phyloP scores from a whole-genome alignment of 2,329 filamentous ascomycete genomes.

The Trichophyton schoenleinii region DNA sequence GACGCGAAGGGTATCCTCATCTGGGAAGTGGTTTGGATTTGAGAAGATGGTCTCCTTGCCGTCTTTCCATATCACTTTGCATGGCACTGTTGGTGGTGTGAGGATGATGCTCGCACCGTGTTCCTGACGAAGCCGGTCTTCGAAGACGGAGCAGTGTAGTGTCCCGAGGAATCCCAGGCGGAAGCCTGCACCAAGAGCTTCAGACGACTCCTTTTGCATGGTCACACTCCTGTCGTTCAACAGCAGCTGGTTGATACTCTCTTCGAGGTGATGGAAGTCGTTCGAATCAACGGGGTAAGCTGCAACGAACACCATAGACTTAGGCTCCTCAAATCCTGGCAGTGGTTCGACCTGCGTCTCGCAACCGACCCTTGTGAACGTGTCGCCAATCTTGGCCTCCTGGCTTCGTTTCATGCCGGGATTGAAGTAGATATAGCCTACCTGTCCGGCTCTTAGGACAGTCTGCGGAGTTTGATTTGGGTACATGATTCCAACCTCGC shows the following conservation, averaged over 20 bases:
- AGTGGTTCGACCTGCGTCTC: constrained; percentile 67
- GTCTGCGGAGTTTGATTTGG: constrained; percentile 73
- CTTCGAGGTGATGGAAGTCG: constrained; percentile 75
- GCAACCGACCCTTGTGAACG: constrained; percentile 69
- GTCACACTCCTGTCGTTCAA: constrained; percentile 94
- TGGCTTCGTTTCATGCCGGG: constrained; percentile 95
- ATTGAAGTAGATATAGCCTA: constrained; percentile 95
- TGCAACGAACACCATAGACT: constrained; percentile 97
- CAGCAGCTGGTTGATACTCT: constrained; percentile 86
- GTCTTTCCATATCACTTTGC: constrained; percentile 67
- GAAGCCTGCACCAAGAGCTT: constrained; percentile 88
- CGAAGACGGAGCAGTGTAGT: constrained; percentile 96
- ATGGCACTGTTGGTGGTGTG: constrained; percentile 88
- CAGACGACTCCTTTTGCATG: constrained; percentile 83
- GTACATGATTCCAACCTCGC: constrained; percentile 95
- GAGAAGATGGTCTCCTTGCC: constrained; percentile 68
- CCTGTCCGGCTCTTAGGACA: constrained; percentile 74
- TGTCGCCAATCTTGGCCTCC: constrained; percentile 92
- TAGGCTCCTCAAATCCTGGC: constrained; percentile 90
- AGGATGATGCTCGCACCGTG: constrained; percentile 93
- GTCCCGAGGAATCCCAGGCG: constrained; percentile 91
- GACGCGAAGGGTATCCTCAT: constrained; percentile 46
- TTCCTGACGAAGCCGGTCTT: constrained; percentile 86
- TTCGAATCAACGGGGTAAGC: constrained; percentile 88
- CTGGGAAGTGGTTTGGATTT: constrained; percentile 81